A percentile compares a stretch with the other conserved stretches of the same genome.
These are phyloP conservation scores for Ochromonadaceae sp. DNA, from an alignment of 352 stramenopile genomes.

Conservation along the genomic window DNA sequence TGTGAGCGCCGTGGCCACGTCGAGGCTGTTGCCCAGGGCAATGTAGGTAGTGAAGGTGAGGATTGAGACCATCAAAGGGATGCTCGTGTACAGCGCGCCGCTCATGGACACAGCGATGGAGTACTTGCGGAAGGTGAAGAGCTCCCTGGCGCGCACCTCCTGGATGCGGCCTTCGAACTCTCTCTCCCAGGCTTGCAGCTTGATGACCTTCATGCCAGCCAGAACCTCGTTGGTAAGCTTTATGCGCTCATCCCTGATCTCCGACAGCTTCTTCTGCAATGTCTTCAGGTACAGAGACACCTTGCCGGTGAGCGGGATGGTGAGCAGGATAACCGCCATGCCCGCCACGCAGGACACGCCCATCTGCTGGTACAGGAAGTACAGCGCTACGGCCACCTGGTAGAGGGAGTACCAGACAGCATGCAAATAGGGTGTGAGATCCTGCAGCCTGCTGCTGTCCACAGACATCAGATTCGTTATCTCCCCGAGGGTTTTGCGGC, in stretches of 20 bases:
- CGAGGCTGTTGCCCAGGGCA: background rate
- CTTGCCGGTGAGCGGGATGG: conserved; percentile 68
- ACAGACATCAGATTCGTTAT: conserved; percentile 95
- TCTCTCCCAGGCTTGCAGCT: conserved; percentile 58
- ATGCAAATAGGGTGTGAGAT: conserved; percentile 83
- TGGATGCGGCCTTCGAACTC: conserved; percentile 54
- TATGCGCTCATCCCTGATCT: conserved; percentile 56
- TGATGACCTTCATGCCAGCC: conserved; percentile 85
- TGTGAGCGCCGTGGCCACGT: conserved; percentile 56
- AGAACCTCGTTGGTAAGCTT: conserved; percentile 82
- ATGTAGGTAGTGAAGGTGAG: conserved; percentile 1
- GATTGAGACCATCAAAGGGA: conserved; percentile 54
- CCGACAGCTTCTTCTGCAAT: conserved; percentile 65
- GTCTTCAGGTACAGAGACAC: conserved; percentile 66
- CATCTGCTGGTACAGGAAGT: conserved; percentile 49
- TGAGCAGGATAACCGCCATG: conserved; percentile 73
- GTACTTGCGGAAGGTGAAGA: background rate
- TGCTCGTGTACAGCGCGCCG: conserved; percentile 49
- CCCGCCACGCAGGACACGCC: conserved; percentile 32
- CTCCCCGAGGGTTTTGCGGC: conserved; percentile 51
- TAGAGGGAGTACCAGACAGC: conserved; percentile 72
- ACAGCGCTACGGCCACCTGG: conserved; percentile 50
- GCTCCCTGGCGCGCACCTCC: conserved; percentile 36
- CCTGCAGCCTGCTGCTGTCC: conserved; percentile 83
- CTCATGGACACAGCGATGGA: conserved; percentile 30